A percentile compares a stretch with the other conserved stretches of the same genome.
Evolutionary conservation across 805 yeast species (phyloP).

Genomic region (Candida odintsovae): DNA sequence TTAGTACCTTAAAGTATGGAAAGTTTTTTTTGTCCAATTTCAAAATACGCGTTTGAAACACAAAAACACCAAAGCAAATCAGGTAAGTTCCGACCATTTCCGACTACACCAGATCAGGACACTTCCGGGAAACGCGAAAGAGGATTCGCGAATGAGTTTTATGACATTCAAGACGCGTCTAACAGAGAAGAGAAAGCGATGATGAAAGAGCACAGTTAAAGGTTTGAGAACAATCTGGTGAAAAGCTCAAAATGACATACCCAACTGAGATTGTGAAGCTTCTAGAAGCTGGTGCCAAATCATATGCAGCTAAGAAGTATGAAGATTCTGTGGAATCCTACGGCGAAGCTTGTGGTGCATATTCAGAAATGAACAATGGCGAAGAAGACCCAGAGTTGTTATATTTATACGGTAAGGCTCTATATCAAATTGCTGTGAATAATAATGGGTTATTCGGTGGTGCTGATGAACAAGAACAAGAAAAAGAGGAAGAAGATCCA

Average conservation of each 20-base stretch:
- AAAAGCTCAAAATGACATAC: slow-evolving; percentile 20
- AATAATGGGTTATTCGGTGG: slow-evolving; percentile 75
- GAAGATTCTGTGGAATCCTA: slow-evolving; percentile 65
- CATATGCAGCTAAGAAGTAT: slow-evolving; percentile 58
- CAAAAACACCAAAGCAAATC: slow-evolving; percentile 1
- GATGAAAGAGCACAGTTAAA: no score
- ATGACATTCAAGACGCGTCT: neutral
- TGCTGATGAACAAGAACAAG: slow-evolving; percentile 18
- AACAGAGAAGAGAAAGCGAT: no score
- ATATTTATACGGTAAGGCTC: slow-evolving; percentile 70
- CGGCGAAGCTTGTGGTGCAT: slow-evolving; percentile 65
- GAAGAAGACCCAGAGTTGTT: slow-evolving; percentile 70
- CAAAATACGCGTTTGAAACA: slow-evolving; percentile 16
- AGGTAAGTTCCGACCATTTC: neutral
- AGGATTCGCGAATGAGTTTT: neutral
- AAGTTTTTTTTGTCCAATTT: neutral
- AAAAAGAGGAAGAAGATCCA: slow-evolving; percentile 11
- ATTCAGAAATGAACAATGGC: slow-evolving; percentile 42
- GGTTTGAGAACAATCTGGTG: no score
- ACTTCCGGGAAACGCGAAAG: neutral
- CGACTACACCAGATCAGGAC: neutral
- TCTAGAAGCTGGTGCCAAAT: slow-evolving; percentile 56
- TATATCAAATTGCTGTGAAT: slow-evolving; percentile 71
- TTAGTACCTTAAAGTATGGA: neutral
- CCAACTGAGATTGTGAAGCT: slow-evolving; percentile 40